Evolutionary conservation across 202 grass and related monocot genomes (phyloP).

Genomic region (Panicum hallii): DNA sequence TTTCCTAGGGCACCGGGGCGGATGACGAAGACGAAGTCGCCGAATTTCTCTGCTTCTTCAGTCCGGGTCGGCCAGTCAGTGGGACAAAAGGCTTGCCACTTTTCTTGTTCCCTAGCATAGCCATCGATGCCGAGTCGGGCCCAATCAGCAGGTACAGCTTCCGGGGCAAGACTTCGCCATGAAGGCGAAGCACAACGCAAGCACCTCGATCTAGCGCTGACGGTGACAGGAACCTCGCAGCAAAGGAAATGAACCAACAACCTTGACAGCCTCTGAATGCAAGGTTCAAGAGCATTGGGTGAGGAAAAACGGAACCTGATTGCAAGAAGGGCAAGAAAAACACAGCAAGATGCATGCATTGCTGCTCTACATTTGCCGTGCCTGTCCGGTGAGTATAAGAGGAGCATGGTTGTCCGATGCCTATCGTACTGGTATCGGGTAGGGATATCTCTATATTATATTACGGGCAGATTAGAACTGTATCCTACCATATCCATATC

Average conservation of each 20-base stretch:
- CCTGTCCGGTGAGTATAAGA: background rate
- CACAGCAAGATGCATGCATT: background rate
- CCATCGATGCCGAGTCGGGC: background rate
- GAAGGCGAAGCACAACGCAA: background rate
- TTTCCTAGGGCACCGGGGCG: background rate
- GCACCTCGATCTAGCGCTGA: background rate
- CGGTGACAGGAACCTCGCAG: background rate
- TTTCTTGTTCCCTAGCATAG: slow-evolving; percentile 2
- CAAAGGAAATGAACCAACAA: background rate
- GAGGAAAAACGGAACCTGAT: background rate
- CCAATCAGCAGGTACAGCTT: background rate
- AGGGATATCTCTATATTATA: too few relatives aligned
- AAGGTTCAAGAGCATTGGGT: background rate
- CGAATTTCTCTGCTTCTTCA: background rate
- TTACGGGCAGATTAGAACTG: too few relatives aligned
- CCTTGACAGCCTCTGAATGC: background rate
- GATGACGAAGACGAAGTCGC: background rate
- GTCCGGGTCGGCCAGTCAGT: background rate
- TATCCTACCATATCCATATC: too few relatives aligned
- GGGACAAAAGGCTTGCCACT: slow-evolving; percentile 5
- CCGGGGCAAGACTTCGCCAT: slow-evolving; percentile 19
- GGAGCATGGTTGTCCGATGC: background rate
- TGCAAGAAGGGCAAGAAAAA: background rate
- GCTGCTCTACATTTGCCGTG: background rate
- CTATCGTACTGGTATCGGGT: too few relatives aligned